Conservation (phyloP, 2,329 filamentous ascomycete genomes). For the Clonostachys byssicola region DNA sequence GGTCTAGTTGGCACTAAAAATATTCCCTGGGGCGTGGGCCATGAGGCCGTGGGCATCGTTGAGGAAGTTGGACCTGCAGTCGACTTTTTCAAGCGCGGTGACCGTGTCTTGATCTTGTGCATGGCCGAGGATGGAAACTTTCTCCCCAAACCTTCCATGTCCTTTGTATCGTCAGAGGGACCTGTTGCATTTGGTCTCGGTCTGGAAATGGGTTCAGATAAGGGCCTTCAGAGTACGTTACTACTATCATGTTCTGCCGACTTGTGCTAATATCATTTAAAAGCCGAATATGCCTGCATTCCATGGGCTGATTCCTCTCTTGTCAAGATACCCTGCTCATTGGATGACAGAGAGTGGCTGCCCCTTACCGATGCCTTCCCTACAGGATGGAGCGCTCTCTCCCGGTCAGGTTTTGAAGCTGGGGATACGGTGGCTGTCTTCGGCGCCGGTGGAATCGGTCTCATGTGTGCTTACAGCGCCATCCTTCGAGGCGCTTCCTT, state of each 20-base stretch:
- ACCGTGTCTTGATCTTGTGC: slow-evolving; percentile 27
- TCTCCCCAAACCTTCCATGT: slow-evolving; percentile 9
- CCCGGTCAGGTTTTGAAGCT: slow-evolving; percentile 51
- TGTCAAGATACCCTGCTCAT: slow-evolving; percentile 26
- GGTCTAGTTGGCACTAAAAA: slow-evolving; percentile 11
- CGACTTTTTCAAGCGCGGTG: slow-evolving; percentile 23
- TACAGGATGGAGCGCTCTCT: slow-evolving; percentile 50
- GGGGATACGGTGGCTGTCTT: slow-evolving; percentile 62
- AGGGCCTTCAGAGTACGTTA: slow-evolving; percentile 4
- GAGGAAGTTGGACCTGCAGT: slow-evolving; percentile 25
- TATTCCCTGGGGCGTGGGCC: slow-evolving; percentile 19
- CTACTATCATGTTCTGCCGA: neutral
- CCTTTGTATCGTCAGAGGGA: neutral
- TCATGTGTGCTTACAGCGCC: slow-evolving; percentile 63
- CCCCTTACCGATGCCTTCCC: neutral
- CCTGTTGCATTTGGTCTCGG: neutral
- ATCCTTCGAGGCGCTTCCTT: slow-evolving; percentile 54
- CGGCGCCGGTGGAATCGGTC: slow-evolving; percentile 59
- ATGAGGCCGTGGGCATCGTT: slow-evolving; percentile 36
- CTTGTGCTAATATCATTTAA: neutral
- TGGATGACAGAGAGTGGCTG: neutral
- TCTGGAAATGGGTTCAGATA: neutral
- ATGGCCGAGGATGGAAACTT: slow-evolving; percentile 3
- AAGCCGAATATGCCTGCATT: slow-evolving; percentile 46
- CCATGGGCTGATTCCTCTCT: slow-evolving; percentile 39